Base-by-base conservation (phyloP, 306 rosid species). In the Quercus mongolica region DNA sequence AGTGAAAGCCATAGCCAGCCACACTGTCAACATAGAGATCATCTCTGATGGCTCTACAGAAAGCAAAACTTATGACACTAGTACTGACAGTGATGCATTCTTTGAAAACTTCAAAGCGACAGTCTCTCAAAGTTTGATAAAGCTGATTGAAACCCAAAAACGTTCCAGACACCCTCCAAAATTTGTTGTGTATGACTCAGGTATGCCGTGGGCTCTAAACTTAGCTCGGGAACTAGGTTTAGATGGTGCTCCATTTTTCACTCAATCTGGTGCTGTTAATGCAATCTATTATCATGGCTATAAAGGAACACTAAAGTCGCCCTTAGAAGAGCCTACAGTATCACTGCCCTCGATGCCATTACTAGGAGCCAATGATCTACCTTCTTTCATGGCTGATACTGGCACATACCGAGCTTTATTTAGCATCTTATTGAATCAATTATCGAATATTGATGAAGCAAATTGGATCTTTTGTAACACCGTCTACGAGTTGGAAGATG, bases 201-300 rank as follows among this genome's bases (percentile, higher is more conserved):
- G 1, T 1, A 71, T 79, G 81, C 82, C 86, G 18, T 79, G 82
- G 84, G 81, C 67, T 67, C 63, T 82, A 44, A 76, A 79, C 6
- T 65, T 82, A 5, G 86, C 89, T 21, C 70, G 64, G 67, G 57
- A 73, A 1, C 74, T 23, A 8, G 89, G 84, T 18, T 38, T 85
- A 3, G 63, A 41, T 4, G 78, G 64, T 52, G 88, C 81, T 23
- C 79, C 86, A 0, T 59, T 85, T 55, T 82, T 78, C 59, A 79
- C 88, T 3, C 85, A 79, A 23, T 71, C 79, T 3, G 56, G 79
- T 18, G 54, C 82, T 1, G 46, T 79, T 3, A 84, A 25, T 6
- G 31, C 49, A 11, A 79, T 79, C 33, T 71, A 58, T 19, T 46
- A 55, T 51, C 82, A 79, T 30, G 61, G 51, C 25, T 44, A 57